These are phyloP conservation scores for Parsonsia alboflavescens DNA, from an alignment of 257 asterid species.

Conservation along the genomic window DNA sequence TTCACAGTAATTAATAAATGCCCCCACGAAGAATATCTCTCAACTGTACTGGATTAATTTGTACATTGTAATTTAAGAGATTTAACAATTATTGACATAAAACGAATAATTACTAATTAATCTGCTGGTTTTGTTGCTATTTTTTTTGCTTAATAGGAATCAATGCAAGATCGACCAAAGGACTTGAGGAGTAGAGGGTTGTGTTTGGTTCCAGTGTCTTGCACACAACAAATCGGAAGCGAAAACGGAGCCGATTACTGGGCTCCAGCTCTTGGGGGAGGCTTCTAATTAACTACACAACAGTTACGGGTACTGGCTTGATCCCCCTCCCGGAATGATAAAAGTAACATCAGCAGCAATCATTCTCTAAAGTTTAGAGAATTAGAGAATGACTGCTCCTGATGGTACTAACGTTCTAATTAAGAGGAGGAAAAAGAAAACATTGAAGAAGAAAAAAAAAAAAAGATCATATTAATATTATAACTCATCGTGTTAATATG, in stretches of 20 bases:
- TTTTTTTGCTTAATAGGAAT: too few relatives aligned
- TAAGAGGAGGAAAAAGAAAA: background rate
- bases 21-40: background rate
- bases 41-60: too few relatives aligned
- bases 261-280: constrained; percentile 46
- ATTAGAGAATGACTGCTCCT: constrained; percentile 22
- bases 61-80: too few relatives aligned
- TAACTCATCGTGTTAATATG: constrained; percentile 9
- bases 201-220: constrained; percentile 78
- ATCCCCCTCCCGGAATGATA: constrained; percentile 13
- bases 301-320: background rate
- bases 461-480: constrained; percentile 8
- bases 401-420: constrained; percentile 26
- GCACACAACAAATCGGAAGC: constrained; percentile 60
- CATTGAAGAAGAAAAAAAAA: too few relatives aligned
- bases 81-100: too few relatives aligned
- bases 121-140: background rate
- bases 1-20: background rate
- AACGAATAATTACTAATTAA: too few relatives aligned
- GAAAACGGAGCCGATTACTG: constrained; percentile 55
- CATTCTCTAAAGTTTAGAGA: constrained; percentile 20
- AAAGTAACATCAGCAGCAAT: constrained; percentile 32
- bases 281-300: constrained; percentile 18
- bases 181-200: constrained; percentile 78
- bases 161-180: constrained; percentile 24